Percentiles rank a stretch among this genome's conserved stretches.
These are phyloP conservation scores for maize (Zea mays) DNA, from an alignment of 176 grass and related monocot species.

Conservation along the genomic window DNA sequence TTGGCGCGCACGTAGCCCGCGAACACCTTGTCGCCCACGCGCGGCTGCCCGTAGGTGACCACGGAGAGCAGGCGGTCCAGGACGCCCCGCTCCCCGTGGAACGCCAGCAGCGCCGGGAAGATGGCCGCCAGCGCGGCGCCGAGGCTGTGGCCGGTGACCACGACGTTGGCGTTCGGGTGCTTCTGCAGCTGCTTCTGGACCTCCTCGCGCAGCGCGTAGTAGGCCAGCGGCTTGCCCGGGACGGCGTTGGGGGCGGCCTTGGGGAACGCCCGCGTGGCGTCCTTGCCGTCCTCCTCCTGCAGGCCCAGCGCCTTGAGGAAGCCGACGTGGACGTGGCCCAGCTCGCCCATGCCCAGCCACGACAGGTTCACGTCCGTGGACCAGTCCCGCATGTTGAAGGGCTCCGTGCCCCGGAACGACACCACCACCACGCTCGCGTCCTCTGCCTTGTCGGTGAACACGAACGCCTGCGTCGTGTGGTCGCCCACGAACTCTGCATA, in stretches of 20 bases:
- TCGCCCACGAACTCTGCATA: constrained; percentile 54
- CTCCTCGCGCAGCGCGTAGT: constrained; percentile 69
- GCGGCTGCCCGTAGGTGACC: constrained; percentile 70
- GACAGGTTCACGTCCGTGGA: constrained; percentile 84
- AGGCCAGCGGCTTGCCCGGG: constrained; percentile 43
- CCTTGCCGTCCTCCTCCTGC: constrained; percentile 52
- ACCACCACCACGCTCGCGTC: constrained; percentile 60
- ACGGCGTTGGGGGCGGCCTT: background rate
- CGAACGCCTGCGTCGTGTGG: constrained; percentile 77
- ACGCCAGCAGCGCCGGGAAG: constrained; percentile 61
- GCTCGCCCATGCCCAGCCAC: constrained; percentile 54
- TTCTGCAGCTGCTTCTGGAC: constrained; percentile 36
- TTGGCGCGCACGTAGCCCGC: constrained; percentile 16
- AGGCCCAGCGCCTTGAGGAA: constrained; percentile 93
- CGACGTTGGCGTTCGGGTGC: constrained; percentile 50
- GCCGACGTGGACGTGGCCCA: constrained; percentile 78
- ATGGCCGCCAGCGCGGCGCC: constrained; percentile 73
- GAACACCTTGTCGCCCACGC: constrained; percentile 63
- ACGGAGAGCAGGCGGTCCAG: constrained; percentile 34
- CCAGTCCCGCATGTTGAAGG: constrained; percentile 86
- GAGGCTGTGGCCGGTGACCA: constrained; percentile 83
- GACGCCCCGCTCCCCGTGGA: constrained; percentile 54
- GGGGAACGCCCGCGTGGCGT: constrained; percentile 40
- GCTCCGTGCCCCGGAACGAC: constrained; percentile 74
- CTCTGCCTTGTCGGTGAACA: constrained; percentile 44